A percentile compares a stretch with the other conserved stretches of the same genome.
These are phyloP conservation scores for Trametes cinnabarina DNA, from an alignment of 768 basidiomycete species.

Conservation along the genomic window DNA sequence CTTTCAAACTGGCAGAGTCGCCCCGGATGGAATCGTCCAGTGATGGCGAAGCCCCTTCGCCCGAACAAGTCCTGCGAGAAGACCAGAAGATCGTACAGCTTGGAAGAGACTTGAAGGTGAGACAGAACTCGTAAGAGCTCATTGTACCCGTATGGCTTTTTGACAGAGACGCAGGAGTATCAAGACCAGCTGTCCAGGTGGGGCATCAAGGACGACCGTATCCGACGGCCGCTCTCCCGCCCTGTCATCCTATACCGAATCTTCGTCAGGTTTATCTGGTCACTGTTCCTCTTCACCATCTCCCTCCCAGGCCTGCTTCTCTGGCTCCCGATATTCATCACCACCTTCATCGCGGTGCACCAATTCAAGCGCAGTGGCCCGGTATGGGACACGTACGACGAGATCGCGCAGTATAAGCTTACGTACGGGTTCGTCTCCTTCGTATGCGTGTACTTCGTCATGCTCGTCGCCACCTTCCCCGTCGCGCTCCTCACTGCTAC, in stretches of 20 bases:
- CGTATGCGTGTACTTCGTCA: slow-evolving; percentile 58
- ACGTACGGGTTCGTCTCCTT: slow-evolving; percentile 79
- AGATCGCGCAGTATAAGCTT: slow-evolving; percentile 88
- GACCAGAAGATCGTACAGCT: slow-evolving; percentile 31
- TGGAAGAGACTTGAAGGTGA: slow-evolving; percentile 58
- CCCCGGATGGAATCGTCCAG: slow-evolving; percentile 14
- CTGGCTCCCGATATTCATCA: slow-evolving; percentile 77
- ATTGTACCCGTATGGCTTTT: neutral
- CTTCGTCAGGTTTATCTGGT: slow-evolving; percentile 62
- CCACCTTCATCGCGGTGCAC: slow-evolving; percentile 66
- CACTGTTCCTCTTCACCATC: slow-evolving; percentile 56
- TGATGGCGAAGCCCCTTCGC: slow-evolving; percentile 19
- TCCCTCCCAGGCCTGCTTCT: slow-evolving; percentile 77
- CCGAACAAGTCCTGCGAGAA: slow-evolving; percentile 22
- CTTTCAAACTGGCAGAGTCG: slow-evolving; percentile 49
- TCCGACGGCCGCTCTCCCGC: slow-evolving; percentile 57
- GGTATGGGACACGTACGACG: slow-evolving; percentile 84
- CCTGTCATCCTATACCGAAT: slow-evolving; percentile 61
- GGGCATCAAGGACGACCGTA: slow-evolving; percentile 84
- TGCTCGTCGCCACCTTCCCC: slow-evolving; percentile 60
- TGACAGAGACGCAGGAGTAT: slow-evolving; percentile 47
- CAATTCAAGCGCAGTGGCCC: slow-evolving; percentile 82
- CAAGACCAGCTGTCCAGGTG: slow-evolving; percentile 66
- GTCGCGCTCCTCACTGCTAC: slow-evolving; percentile 55
- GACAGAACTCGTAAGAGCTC: neutral